Evolutionary conservation across 768 basidiomycete species (phyloP), one percentile per base, ranked within the genome.

Genomic region (Crassisporium funariophilum): DNA sequence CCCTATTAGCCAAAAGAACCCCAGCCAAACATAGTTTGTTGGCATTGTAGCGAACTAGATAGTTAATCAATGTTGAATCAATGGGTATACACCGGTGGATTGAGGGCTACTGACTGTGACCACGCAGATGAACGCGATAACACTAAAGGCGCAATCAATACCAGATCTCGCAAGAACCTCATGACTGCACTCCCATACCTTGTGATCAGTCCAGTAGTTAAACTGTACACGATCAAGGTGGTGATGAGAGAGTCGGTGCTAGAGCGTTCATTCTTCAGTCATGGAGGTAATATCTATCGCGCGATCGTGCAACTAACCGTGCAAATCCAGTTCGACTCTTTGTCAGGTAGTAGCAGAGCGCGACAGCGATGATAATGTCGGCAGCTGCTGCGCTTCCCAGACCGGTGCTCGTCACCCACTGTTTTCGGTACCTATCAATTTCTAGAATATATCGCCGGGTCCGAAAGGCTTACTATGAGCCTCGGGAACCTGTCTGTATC

Each of bases 341-440:
- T n/a, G 66, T 68, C 38, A 81, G 63, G 46, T 72, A 76, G 51
- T 73, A 78, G 54, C 75, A 77, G 44, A 81, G 67, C 11, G 74
- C 63, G 37, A 62, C 47, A 2, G 78, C 79, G 37, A 79, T 78
- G 46, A 77, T 63, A 47, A 77, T 64, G 52, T 79, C 78, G 8
- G 76, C 71, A 12, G 70, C 70, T n/a, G 74, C 73, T 19, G 75
- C 74, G 44, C 73, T 70, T 24, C 75, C 72, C 38, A 76, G 61
- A 1, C 77, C 79, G 19, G 69, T 52, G 52, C 70, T 74, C 6
- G 77, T 75, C 11, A 81, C 69, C 79, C 78, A 79, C 78, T 65
- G 48, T 75, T 79, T 62, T 78, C 78, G 76, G 79, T 81, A 57
- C 39, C 24, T 43, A 41, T 25, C 46, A 46, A 38, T 13, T 29